Evolutionary conservation across 805 yeast species (phyloP).

Genomic region (Sungouiozyma ichnusensis): DNA sequence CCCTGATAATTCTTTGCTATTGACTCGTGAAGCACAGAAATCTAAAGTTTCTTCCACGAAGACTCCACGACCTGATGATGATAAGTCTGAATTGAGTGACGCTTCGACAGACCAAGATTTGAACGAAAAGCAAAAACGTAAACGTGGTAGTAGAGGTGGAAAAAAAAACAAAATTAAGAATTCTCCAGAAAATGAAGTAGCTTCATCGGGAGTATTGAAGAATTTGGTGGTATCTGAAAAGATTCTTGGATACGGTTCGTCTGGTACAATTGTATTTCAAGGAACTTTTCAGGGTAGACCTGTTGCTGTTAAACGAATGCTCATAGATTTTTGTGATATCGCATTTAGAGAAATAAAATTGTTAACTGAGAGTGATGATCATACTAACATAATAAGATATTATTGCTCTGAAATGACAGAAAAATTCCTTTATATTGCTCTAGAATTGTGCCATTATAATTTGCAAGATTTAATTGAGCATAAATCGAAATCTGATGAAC

Average conservation of each 20-base stretch:
- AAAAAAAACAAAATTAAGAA: slow-evolving; percentile 35
- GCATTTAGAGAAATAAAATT: slow-evolving; percentile 86
- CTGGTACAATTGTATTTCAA: slow-evolving; percentile 88
- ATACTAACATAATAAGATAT: slow-evolving; percentile 87
- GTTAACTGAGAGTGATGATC: slow-evolving; percentile 90
- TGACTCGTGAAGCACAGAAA: neutral
- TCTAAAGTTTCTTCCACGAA: neutral
- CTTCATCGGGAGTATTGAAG: slow-evolving; percentile 25
- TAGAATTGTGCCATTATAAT: slow-evolving; percentile 84
- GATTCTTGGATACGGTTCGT: slow-evolving; percentile 90
- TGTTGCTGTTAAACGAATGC: slow-evolving; percentile 92
- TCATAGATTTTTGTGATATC: slow-evolving; percentile 84
- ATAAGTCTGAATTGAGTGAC: neutral
- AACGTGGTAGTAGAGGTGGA: slow-evolving; percentile 83
- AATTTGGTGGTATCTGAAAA: slow-evolving; percentile 57
- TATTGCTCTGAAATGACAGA: slow-evolving; percentile 89
- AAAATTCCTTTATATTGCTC: slow-evolving; percentile 80
- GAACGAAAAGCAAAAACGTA: slow-evolving; percentile 41
- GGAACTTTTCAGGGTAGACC: slow-evolving; percentile 89
- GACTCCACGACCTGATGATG: neutral
- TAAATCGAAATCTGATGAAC: slow-evolving; percentile 22
- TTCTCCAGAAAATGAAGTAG: neutral
- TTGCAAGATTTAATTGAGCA: slow-evolving; percentile 74
- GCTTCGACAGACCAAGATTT: neutral
- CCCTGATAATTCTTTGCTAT: neutral